Conservation (phyloP, 805 yeast genomes). For the Yarrowia osloensis region DNA sequence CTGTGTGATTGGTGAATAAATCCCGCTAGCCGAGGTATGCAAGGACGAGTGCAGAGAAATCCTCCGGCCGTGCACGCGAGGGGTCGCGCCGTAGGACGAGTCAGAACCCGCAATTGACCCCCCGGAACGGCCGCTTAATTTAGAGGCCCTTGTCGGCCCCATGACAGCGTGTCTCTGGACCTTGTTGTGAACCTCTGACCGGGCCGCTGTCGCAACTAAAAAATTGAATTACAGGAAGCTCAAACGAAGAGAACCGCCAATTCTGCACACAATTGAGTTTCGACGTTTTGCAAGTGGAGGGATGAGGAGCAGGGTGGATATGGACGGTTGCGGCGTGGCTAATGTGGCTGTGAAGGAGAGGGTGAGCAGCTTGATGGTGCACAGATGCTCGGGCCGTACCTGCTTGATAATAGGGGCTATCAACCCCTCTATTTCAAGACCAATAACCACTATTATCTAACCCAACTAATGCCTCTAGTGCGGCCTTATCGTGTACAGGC, state of each 20-base stretch:
- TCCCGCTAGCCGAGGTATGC: constrained; percentile 31
- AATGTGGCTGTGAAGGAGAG: not conserved
- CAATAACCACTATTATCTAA: not conserved
- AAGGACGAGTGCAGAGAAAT: constrained; percentile 10
- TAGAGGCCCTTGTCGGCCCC: not conserved
- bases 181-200: not conserved
- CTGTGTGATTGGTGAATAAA: constrained; percentile 22
- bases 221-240: not conserved
- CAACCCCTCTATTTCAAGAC: not conserved
- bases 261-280: constrained; percentile 2
- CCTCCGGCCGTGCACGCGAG: not conserved
- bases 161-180: not conserved
- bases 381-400: no score
- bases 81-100: not conserved
- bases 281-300: not conserved
- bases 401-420: no score
- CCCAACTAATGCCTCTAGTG: not conserved
- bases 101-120: not conserved
- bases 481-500: not conserved
- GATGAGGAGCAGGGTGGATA: not conserved
- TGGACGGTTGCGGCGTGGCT: not conserved
- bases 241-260: not conserved
- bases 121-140: not conserved
- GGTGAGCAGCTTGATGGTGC: no score
- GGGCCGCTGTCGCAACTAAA: constrained; percentile 10